A percentile compares a stretch with the other conserved stretches of the same genome.
phyloP scores from a whole-genome alignment of 768 basidiomycete species.

The Sporobolomyces pararoseus region DNA sequence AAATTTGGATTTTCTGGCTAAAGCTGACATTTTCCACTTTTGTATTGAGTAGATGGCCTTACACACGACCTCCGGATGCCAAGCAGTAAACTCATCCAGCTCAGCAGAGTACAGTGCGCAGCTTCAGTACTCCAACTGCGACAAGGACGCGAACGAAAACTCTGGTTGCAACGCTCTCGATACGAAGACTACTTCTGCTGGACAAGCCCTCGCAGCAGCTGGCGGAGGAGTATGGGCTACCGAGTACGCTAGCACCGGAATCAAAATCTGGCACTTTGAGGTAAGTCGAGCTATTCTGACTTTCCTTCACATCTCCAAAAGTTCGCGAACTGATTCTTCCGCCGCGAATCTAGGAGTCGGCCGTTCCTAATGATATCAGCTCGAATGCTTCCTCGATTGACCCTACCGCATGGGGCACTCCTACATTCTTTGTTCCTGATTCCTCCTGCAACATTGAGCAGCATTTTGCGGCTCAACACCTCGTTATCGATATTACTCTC shows the following conservation, averaged over 20 bases:
- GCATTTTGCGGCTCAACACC: conserved; percentile 48
- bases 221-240: conserved; percentile 57
- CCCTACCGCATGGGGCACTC: conserved; percentile 54
- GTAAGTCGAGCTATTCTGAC: conserved; percentile 38
- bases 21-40: too few relatives aligned
- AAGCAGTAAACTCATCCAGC: conserved; percentile 36
- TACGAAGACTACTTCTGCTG: conserved; percentile 48
- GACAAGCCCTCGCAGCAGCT: conserved; percentile 52
- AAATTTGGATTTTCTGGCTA: too few relatives aligned
- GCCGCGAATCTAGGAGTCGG: conserved; percentile 23
- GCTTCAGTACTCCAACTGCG: conserved; percentile 20
- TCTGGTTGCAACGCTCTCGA: conserved; percentile 25
- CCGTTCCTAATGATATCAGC: conserved; percentile 26
- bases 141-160: conserved; percentile 20
- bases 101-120: conserved; percentile 25
- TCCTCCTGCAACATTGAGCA: conserved; percentile 45
- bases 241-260: conserved; percentile 51
- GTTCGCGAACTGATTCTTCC: background rate
- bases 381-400: conserved; percentile 55
- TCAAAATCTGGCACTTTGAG: conserved; percentile 62
- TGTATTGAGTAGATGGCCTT: conserved; percentile 54
- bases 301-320: conserved; percentile 7
- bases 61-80: conserved; percentile 59
- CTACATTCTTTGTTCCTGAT: conserved; percentile 62
- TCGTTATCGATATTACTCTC: conserved; percentile 41